Conservation (phyloP, 2,329 filamentous ascomycete genomes). For the Ophiosphaerella narmari region DNA sequence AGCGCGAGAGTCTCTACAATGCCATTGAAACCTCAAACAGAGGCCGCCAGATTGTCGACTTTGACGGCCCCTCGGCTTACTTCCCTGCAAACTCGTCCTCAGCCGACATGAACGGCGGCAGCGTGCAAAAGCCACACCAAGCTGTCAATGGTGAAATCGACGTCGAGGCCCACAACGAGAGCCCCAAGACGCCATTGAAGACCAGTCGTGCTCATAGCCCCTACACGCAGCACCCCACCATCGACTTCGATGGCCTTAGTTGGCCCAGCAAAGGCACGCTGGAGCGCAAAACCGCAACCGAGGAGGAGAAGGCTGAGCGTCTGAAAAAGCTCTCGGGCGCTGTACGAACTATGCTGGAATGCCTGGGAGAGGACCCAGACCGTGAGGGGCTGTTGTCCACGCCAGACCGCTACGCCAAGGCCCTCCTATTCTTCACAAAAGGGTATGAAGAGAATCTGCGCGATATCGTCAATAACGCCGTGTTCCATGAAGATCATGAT, state of each 20-base stretch:
- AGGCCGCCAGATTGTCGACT: conserved; percentile 52
- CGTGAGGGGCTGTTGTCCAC: conserved; percentile 67
- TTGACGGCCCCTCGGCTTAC: conserved; percentile 44
- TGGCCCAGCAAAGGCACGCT: conserved; percentile 67
- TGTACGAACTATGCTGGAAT: conserved; percentile 67
- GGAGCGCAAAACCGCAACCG: conserved; percentile 61
- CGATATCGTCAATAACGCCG: conserved; percentile 89
- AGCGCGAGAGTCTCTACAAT: conserved; percentile 62
- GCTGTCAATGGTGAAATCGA: conserved; percentile 33
- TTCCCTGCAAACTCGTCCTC: conserved; percentile 29
- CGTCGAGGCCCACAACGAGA: conserved; percentile 60
- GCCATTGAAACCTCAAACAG: conserved; percentile 64
- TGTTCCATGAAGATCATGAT: conserved; percentile 96
- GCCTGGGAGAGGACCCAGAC: conserved; percentile 68
- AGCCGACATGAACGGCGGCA: conserved; percentile 18
- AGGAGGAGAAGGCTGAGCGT: conserved; percentile 61
- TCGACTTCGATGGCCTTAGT: conserved; percentile 61
- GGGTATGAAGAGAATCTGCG: conserved; percentile 94
- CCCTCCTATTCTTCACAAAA: conserved; percentile 93
- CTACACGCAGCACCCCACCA: conserved; percentile 55
- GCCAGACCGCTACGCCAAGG: conserved; percentile 89
- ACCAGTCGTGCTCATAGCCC: conserved; percentile 58
- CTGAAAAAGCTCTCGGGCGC: conserved; percentile 66
- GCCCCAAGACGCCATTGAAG: conserved; percentile 57
- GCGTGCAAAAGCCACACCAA: conserved; percentile 19